Evolutionary conservation across 2,329 filamentous ascomycete species (phyloP).

Genomic region (Fusarium sp.): DNA sequence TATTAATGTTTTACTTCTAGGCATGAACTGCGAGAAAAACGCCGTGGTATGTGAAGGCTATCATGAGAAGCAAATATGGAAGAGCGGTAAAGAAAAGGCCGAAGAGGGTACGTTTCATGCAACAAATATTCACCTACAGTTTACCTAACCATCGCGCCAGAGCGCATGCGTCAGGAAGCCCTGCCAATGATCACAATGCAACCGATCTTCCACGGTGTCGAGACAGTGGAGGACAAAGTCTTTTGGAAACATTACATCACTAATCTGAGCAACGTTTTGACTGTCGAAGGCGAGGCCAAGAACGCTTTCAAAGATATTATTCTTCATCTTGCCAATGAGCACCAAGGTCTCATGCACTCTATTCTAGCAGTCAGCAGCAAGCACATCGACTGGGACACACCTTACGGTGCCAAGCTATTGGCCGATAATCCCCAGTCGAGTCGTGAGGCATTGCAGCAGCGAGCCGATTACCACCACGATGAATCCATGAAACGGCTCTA

Average conservation of each 20-base stretch:
- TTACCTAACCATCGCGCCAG: conserved; percentile 54
- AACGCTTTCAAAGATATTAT: conserved; percentile 91
- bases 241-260: conserved; percentile 89
- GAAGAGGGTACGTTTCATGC: conserved; percentile 71
- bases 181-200: conserved; percentile 71
- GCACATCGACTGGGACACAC: conserved; percentile 75
- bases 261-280: conserved; percentile 84
- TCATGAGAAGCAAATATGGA: conserved; percentile 88
- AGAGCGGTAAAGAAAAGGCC: conserved; percentile 83
- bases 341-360: conserved; percentile 91
- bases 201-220: conserved; percentile 83
- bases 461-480: conserved; percentile 70
- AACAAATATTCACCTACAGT: background rate
- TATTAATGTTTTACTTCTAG: conserved; percentile 59
- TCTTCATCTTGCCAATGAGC: conserved; percentile 83
- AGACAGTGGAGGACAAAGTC: conserved; percentile 82
- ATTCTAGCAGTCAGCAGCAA: conserved; percentile 87
- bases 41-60: conserved; percentile 93
- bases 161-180: conserved; percentile 64
- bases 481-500: conserved; percentile 68
- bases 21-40: conserved; percentile 93
- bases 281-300: conserved; percentile 82
- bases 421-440: conserved; percentile 64
- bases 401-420: conserved; percentile 69
- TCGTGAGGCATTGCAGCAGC: conserved; percentile 62